Conservation (phyloP, 805 yeast genomes). For the Wickerhamomyces tratensis region DNA sequence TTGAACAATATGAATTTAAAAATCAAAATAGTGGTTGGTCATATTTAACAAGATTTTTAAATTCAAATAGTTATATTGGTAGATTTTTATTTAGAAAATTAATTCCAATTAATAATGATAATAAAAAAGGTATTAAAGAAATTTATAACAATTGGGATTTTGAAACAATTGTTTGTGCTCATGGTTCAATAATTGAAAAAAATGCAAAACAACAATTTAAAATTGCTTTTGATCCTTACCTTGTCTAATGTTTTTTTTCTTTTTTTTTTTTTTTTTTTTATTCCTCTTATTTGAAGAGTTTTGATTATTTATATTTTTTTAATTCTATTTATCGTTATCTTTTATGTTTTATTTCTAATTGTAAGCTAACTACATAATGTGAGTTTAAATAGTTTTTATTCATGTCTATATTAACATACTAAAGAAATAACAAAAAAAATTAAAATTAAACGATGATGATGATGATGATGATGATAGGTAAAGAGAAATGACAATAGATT, state of each 20-base stretch:
- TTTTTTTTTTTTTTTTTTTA: too few relatives aligned
- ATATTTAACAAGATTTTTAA: conserved; percentile 28
- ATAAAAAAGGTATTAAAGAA: conserved; percentile 7
- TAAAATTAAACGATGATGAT: too few relatives aligned
- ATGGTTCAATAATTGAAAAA: conserved; percentile 45
- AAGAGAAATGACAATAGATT: background rate
- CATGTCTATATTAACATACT: too few relatives aligned
- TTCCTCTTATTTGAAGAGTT: too few relatives aligned
- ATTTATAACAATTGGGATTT: conserved; percentile 30
- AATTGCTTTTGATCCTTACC: conserved; percentile 13
- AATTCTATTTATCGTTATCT: too few relatives aligned
- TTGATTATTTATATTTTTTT: too few relatives aligned
- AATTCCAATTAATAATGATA: conserved; percentile 9
- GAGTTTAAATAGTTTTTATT: too few relatives aligned
- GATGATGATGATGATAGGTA: too few relatives aligned
- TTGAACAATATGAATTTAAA: conserved; percentile 34
- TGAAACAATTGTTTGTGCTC: conserved; percentile 44
- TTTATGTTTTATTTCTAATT: too few relatives aligned
- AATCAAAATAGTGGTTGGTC: conserved; percentile 37
- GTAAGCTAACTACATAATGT: too few relatives aligned
- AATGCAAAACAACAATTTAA: conserved; percentile 20
- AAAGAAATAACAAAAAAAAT: too few relatives aligned
- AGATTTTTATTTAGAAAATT: conserved; percentile 18
- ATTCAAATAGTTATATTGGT: conserved; percentile 31
- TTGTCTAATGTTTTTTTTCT: too few relatives aligned